Percentiles rank a stretch among this genome's conserved stretches.
These are phyloP conservation scores for Spatholobus suberectus DNA, from an alignment of 306 rosid genomes.

Conservation along the genomic window DNA sequence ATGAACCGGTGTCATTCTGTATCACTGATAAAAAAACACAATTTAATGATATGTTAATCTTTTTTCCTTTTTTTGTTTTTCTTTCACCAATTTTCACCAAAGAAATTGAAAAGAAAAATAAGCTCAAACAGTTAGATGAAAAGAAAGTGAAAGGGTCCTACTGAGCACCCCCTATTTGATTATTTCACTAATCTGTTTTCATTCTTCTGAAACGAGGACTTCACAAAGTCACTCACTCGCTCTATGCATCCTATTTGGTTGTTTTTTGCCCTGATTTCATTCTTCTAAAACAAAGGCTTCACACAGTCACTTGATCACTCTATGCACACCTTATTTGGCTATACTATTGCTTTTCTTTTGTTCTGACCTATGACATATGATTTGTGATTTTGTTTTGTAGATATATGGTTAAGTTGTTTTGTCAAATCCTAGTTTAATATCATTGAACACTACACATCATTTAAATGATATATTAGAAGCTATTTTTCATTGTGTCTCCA, in stretches of 20 bases:
- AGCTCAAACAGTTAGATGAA: neutral
- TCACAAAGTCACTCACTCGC: neutral
- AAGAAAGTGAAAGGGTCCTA: neutral
- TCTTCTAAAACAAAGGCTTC: neutral
- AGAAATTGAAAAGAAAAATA: neutral
- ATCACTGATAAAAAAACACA: neutral
- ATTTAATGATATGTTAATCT: neutral
- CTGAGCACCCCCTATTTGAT: neutral
- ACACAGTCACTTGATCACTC: neutral
- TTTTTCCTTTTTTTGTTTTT: neutral
- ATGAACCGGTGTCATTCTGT: neutral
- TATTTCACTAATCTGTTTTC: neutral
- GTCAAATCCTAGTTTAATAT: neutral
- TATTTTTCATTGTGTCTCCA: neutral
- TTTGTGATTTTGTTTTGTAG: neutral
- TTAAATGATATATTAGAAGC: neutral
- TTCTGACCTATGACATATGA: neutral
- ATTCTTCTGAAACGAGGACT: neutral
- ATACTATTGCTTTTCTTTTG: neutral
- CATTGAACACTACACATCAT: neutral
- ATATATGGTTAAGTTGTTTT: neutral
- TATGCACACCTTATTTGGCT: neutral
- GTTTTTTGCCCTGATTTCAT: neutral
- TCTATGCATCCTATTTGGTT: neutral
- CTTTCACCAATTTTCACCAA: neutral